Evolutionary conservation across 306 rosid species (phyloP).

Genomic region (Fragaria nilgerrensis): DNA sequence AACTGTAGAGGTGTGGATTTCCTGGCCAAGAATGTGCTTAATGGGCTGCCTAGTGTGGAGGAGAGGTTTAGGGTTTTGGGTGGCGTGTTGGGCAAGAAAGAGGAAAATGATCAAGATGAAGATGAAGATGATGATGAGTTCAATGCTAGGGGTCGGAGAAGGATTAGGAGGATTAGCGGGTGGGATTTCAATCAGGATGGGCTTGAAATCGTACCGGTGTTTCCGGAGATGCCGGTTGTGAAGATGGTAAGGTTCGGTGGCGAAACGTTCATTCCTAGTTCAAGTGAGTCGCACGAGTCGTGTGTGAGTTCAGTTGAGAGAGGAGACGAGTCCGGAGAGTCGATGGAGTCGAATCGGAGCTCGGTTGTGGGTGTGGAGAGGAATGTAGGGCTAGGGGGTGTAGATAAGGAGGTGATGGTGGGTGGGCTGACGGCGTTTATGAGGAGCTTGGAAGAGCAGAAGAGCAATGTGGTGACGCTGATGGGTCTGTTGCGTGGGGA

Average conservation of each 20-base stretch:
- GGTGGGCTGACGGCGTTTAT: constrained; percentile 15
- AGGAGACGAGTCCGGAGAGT: constrained; percentile 12
- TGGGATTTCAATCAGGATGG: constrained; percentile 74
- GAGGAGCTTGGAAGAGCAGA: constrained; percentile 34
- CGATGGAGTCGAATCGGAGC: constrained; percentile 16
- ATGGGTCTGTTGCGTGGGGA: constrained; percentile 21
- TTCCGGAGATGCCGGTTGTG: constrained; percentile 24
- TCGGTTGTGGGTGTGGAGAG: neutral
- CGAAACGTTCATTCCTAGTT: constrained; percentile 15
- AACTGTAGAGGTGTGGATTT: constrained; percentile 39
- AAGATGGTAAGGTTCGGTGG: constrained; percentile 37
- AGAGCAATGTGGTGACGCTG: constrained; percentile 20
- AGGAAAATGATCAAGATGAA: neutral
- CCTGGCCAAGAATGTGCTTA: constrained; percentile 45
- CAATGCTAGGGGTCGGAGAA: neutral
- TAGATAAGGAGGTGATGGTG: constrained; percentile 23
- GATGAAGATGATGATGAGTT: neutral
- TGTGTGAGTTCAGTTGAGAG: neutral
- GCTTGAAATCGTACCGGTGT: constrained; percentile 50
- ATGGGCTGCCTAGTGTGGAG: constrained; percentile 53
- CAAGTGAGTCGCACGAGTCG: neutral
- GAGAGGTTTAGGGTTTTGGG: constrained; percentile 38
- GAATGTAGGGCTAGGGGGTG: neutral
- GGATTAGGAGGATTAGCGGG: constrained; percentile 50
- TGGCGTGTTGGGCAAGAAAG: neutral